Evolutionary conservation across 2,329 filamentous ascomycete genomes (phyloP), one percentile per base, ranked within the genome.

Genomic region (Fusarium multiceps): DNA sequence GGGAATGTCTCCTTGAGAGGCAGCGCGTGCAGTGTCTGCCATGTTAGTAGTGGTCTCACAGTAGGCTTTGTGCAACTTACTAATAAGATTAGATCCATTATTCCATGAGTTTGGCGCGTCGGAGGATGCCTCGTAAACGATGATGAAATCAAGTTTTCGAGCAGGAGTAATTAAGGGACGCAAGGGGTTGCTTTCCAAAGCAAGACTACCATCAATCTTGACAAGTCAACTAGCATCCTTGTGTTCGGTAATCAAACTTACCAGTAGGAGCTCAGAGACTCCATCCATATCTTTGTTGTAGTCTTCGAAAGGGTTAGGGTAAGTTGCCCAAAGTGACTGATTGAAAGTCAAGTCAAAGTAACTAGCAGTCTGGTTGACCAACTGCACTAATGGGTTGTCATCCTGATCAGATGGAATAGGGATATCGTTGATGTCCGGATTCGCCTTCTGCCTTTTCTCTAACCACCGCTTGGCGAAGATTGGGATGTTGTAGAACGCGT

Each of bases 251-350:
- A 1, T 2, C 1, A 0, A 12, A 64, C 72, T 37, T 57, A 76
- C 75, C 6, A 78, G 43, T 4, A 77, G 61, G 4, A 78, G 68
- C 16, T 77, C 74, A 1, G 69, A 62, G 2, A 76, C 61, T 0
- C 59, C 63, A 6, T 62, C 37, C 75, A 78, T 78, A 12, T 63
- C 71, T 1, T 72, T 48, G 13, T 74, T 77, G 20, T 75, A 76
- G 27, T 72, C 56, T 37, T 70, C 54, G 23, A 80, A 80, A 0
- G 78, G 77, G 18, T 79, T 80, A 1, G 78, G 78, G n/a, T 73
- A 72, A 0, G 65, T 74, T 7, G 74, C 63, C 72, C 77, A 79
- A 11, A 77, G n/a, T 2, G 76, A 76, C 42, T 77, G 60, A n/a
- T 77, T 75, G 34, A 79, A 74, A 1, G 71, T 77, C 42, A 74